A percentile compares a stretch with the other conserved stretches of the same genome.
Evolutionary conservation across 331 rosid species (phyloP).

Genomic region (Acacia concinna): DNA sequence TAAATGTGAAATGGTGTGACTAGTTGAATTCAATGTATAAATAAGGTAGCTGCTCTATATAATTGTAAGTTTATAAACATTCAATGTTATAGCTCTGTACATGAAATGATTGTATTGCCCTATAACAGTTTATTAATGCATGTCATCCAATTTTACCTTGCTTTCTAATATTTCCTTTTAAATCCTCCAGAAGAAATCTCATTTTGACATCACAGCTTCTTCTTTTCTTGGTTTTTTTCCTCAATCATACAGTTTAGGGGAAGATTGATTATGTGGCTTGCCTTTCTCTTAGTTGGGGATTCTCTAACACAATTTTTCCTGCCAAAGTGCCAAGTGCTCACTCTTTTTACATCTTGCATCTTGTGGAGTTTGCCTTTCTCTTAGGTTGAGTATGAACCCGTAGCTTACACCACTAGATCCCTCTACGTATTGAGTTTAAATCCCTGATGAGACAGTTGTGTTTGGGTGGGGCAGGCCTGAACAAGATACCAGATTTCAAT

Average conservation of each 20-base stretch:
- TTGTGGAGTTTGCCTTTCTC: background rate
- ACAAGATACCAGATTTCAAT: too few species aligned
- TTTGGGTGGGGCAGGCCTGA: too few species aligned
- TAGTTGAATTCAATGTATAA: constrained; percentile 7
- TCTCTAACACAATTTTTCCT: constrained; percentile 4
- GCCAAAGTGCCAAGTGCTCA: background rate
- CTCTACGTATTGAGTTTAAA: too few species aligned
- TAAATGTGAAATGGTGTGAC: background rate
- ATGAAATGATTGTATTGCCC: background rate
- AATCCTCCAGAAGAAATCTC: constrained; percentile 7
- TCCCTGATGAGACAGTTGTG: too few species aligned
- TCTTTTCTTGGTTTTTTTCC: background rate
- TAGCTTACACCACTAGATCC: too few species aligned
- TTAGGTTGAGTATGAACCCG: too few species aligned
- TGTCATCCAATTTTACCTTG: constrained; percentile 13
- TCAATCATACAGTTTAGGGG: background rate
- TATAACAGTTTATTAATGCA: background rate
- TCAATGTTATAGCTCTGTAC: background rate
- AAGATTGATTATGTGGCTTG: background rate
- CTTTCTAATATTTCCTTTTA: constrained; percentile 1
- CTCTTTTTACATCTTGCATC: background rate
- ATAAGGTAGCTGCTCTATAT: background rate
- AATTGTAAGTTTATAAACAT: background rate
- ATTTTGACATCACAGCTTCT: background rate
- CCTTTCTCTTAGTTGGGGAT: constrained; percentile 5